Percentiles rank a stretch among this genome's conserved stretches.
These are phyloP conservation scores for Yamadazyma nakazawae DNA, from an alignment of 805 yeast species.

Conservation along the genomic window DNA sequence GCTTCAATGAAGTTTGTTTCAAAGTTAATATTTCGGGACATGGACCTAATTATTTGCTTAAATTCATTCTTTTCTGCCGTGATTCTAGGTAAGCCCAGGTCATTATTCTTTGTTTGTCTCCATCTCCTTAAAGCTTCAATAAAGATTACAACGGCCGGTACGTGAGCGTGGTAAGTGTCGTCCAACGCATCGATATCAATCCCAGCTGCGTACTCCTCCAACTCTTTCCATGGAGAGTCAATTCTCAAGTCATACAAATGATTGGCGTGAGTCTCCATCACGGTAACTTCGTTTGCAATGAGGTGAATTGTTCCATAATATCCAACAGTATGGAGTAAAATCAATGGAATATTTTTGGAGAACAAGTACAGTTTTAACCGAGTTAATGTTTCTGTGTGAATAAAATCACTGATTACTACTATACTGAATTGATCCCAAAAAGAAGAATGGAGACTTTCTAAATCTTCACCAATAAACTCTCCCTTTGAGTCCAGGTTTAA, in stretches of 20 bases:
- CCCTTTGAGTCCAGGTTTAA: conserved; percentile 60
- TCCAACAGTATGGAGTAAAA: conserved; percentile 53
- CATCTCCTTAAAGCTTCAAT: conserved; percentile 51
- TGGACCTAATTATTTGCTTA: conserved; percentile 31
- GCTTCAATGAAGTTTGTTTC: conserved; percentile 48
- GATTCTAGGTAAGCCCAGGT: conserved; percentile 29
- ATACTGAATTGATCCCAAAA: conserved; percentile 53
- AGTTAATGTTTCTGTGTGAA: conserved; percentile 17
- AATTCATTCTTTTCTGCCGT: conserved; percentile 41
- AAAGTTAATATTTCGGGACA: conserved; percentile 47
- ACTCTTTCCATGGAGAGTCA: conserved; percentile 69
- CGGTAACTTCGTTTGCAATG: conserved; percentile 54
- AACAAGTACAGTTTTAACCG: conserved; percentile 38
- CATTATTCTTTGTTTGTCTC: conserved; percentile 19
- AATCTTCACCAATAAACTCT: conserved; percentile 15
- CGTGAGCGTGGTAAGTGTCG: conserved; percentile 50
- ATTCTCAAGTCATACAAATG: conserved; percentile 63
- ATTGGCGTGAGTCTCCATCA: conserved; percentile 72
- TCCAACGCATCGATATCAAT: conserved; percentile 47
- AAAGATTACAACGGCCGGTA: conserved; percentile 67
- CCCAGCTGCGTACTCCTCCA: conserved; percentile 47
- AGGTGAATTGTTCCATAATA: conserved; percentile 62
- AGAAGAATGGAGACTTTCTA: conserved; percentile 2
- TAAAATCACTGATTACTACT: conserved; percentile 40
- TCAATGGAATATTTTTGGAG: conserved; percentile 49